These are phyloP conservation scores for Mortierella sp. DNA, from an alignment of 371 early-diverging fungal species.

Conservation along the genomic window DNA sequence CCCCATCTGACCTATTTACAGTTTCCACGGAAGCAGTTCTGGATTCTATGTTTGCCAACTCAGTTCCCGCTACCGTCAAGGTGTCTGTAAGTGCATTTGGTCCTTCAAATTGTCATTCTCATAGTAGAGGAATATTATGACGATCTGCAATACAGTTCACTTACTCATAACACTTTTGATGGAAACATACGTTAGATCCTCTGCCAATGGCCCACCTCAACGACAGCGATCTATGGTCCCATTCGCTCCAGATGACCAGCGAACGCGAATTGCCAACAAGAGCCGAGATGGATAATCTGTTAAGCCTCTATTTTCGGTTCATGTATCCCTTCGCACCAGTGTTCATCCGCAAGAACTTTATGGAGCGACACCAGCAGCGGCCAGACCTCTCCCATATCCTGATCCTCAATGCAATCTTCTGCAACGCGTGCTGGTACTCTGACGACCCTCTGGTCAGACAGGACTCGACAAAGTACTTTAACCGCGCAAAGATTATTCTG, in stretches of 20 bases:
- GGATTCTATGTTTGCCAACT: slow-evolving; percentile 58
- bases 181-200: slow-evolving; percentile 52
- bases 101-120: too few species aligned
- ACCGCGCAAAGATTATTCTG: slow-evolving; percentile 54
- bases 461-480: slow-evolving; percentile 57
- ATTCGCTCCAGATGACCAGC: slow-evolving; percentile 57
- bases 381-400: slow-evolving; percentile 55
- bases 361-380: slow-evolving; percentile 38
- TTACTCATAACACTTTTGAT: too few species aligned
- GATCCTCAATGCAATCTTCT: slow-evolving; percentile 57
- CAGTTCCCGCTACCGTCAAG: slow-evolving; percentile 56
- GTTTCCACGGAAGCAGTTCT: slow-evolving; percentile 46
- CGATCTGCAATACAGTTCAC: too few species aligned
- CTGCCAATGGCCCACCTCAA: slow-evolving; percentile 56
- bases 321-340: slow-evolving; percentile 58
- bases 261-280: slow-evolving; percentile 48
- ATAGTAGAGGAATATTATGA: too few species aligned
- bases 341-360: slow-evolving; percentile 51
- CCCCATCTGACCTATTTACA: neutral
- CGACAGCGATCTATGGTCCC: slow-evolving; percentile 58
- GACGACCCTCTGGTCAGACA: slow-evolving; percentile 46
- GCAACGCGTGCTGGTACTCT: slow-evolving; percentile 58
- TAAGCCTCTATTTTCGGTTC: slow-evolving; percentile 51
- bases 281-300: slow-evolving; percentile 47
- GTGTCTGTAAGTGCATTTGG: slow-evolving; percentile 57